Evolutionary conservation across 768 basidiomycete species (phyloP), one percentile per base, ranked within the genome.

Genomic region (Boletus subparvulus): DNA sequence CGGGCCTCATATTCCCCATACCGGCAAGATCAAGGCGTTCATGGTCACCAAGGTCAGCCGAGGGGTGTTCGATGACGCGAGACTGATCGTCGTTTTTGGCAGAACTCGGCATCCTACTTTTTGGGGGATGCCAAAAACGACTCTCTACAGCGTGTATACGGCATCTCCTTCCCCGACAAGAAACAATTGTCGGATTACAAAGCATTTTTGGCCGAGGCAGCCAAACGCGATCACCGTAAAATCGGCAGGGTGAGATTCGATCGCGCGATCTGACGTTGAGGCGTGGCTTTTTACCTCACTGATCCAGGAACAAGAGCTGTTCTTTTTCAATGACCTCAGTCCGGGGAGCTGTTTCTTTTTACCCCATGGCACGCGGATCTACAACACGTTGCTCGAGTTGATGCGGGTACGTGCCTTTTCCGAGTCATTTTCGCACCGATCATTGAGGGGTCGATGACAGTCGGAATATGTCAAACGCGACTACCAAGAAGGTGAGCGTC

Each of bases 91-190:
- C 43, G 37, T 65, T 16, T n/a, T 47, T 26, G 37, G 4, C 55
- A 95, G 92, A 98, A 91, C 76, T 99, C 97, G 19, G 90, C 97
- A 0, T 98, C 94, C 8, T 99, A 98, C 76, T 99, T 98, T 85
- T 83, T 98, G 24, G 96, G 94, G 28, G 94, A 98, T 67, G 77
- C 88, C 26, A 88, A 82, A 65, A 97, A 97, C 71, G 97, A 98
- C 64, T 90, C 92, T 1, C 80, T 99, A 32, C 97, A 98, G 69
- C 89, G 97, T 36, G 84, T 99, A 61, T 99, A 98, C 71, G 97
- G 97, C 56, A 93, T 99, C 71, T 97, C 95, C 0, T 99, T 98
- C 85, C 97, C 97, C 0, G 97, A 98, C 76, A 90, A 90, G 75
- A 96, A 97, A 72, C 92, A 96, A 70, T 75, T 98, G 62, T 77